Conservation (phyloP, 2,329 filamentous ascomycete species). For the Lachnellula subtilissima region DNA sequence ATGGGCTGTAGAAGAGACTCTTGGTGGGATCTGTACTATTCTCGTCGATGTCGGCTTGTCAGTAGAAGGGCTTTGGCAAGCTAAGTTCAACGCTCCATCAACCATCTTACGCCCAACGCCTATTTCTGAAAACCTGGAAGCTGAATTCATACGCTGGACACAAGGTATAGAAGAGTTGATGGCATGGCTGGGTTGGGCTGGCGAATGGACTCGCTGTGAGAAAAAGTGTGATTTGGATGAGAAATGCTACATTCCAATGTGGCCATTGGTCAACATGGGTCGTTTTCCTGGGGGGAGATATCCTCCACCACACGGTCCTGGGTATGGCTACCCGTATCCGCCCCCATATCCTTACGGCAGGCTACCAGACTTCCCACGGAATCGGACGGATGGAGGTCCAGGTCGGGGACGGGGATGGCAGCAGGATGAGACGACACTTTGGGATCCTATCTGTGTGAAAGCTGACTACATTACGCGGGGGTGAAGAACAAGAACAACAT, state of each 20-base stretch:
- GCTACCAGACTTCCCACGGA: neutral
- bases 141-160: conserved; percentile 28
- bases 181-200: conserved; percentile 48
- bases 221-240: conserved; percentile 40
- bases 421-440: conserved; percentile 21
- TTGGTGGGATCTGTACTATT: conserved; percentile 38
- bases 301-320: neutral
- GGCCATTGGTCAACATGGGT: conserved; percentile 35
- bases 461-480: conserved; percentile 16
- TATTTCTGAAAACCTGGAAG: neutral
- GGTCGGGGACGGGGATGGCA: conserved; percentile 7
- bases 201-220: conserved; percentile 40
- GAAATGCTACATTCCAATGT: conserved; percentile 47
- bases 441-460: conserved; percentile 26
- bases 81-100: conserved; percentile 23
- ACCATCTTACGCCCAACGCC: neutral
- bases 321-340: conserved; percentile 5
- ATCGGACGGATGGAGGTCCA: conserved; percentile 7
- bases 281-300: conserved; percentile 2
- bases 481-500: neutral
- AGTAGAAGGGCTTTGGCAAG: conserved; percentile 38
- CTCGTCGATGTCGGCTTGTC: conserved; percentile 40
- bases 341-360: neutral
- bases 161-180: conserved; percentile 36
- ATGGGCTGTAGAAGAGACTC: conserved; percentile 38